Evolutionary conservation across 345 rosid species (phyloP), one percentile per base, ranked within the genome.

Genomic region (Pistacia integerrima): DNA sequence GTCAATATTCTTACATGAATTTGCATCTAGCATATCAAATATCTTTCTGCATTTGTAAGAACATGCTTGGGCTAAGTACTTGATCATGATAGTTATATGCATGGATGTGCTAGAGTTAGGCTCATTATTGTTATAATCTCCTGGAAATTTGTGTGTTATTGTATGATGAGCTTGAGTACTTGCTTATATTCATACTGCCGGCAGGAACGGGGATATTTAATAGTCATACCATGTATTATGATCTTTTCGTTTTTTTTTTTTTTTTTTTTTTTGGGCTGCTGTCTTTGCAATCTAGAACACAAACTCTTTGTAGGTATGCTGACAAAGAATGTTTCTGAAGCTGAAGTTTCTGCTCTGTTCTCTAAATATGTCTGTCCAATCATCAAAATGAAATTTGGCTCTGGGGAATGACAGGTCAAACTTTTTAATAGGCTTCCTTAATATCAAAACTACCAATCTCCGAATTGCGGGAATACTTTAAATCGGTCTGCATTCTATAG

Each of bases 281-380:
- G 55, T 69, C 35, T 44, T 17, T 82, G 76, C 74, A 72, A 85
- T 88, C 63, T 86, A 94, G 99, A 97, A 63, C 99, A 97, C 82
- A 97, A 97, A 81, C 98, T 97, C 72, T 97, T 97, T 74, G 91
- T 97, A 30, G 98, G 99, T 76, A 97, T 97, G 99, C 92, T 97
- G 82, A 98, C 98, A 30, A 94, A 97, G 89, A 94, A 90, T 82
- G 94, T 94, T 51, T 73, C 96, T 51, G 98, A 97, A 84, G 88
- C 86, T 80, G 99, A 94, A 74, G 82, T 94, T 75, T 80, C 91
- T 71, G 83, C 84, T 35, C 80, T 94, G 30, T 97, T 97, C 85
- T 92, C 97, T 72, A 77, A 79, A 17, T 87, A 76, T 44, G 78
- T 76, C 30, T 66, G 73, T 22, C 78, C 73, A 58, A 67, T 76